Percentiles rank a stretch among this genome's conserved stretches.
phyloP scores from a whole-genome alignment of 768 basidiomycete genomes.

The Rhizopogon salebrosus region DNA sequence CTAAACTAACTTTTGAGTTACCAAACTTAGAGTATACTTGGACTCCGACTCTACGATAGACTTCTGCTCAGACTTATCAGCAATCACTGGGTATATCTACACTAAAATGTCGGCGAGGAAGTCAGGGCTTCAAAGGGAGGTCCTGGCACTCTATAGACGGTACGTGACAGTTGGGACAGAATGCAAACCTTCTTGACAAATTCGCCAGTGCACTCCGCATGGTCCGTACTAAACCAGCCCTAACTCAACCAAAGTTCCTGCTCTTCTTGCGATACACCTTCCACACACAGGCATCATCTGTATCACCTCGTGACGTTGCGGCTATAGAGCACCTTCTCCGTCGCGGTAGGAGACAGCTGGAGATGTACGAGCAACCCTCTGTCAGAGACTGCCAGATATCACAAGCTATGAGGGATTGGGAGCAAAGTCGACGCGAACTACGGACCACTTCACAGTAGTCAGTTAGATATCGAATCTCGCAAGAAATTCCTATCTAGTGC shows the following conservation, averaged over 20 bases:
- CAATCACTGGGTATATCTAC: too few species aligned
- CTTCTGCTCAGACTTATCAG: too few species aligned
- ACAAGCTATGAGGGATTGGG: slow-evolving; percentile 66
- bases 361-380: slow-evolving; percentile 58
- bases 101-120: slow-evolving; percentile 23
- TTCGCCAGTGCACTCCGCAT: slow-evolving; percentile 66
- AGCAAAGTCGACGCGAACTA: slow-evolving; percentile 24
- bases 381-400: slow-evolving; percentile 78
- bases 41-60: too few species aligned
- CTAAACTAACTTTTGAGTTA: background rate
- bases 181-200: slow-evolving; percentile 6
- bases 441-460: slow-evolving; percentile 1
- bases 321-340: slow-evolving; percentile 76
- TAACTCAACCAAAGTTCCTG: slow-evolving; percentile 57
- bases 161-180: slow-evolving; percentile 19
- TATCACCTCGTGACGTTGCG: slow-evolving; percentile 62
- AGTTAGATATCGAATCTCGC: background rate
- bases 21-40: background rate
- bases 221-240: slow-evolving; percentile 59
- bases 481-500: background rate
- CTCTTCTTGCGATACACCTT: slow-evolving; percentile 69
- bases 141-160: slow-evolving; percentile 52
- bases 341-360: slow-evolving; percentile 59
- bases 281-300: slow-evolving; percentile 51
- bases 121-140: slow-evolving; percentile 50